Evolutionary conservation across 257 asterid genomes (phyloP), one percentile per base, ranked within the genome.

Genomic region (Handroanthus guayacan): DNA sequence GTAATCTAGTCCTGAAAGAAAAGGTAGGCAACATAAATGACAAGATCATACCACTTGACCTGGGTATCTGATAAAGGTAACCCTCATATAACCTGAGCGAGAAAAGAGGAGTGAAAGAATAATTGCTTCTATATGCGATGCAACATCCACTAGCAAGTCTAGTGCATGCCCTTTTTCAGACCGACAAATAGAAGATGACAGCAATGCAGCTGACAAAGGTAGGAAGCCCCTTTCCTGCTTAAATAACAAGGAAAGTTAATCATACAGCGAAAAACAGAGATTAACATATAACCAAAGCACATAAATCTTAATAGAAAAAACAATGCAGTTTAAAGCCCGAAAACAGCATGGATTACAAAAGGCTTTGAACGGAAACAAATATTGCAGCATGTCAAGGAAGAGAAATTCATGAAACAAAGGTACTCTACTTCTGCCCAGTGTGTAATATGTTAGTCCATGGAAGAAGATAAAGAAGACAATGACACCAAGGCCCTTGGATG

Each of bases 191-290:
- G 91, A 81, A 82, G 91, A 91, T 25, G 99, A 95, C 74, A 95
- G 87, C 85, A 95, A 83, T 36, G 98, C 97, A 75, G 94, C 97
- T 78, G 99, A 87, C 85, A 95, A 87, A 67, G 98, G 95, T 82
- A 95, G 95, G 89, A 95, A 95, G 57, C 97, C 99, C 80, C 94
- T 91, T 81, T 93, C 99, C 99, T 95, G 97, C 62, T 80, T 41
- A 80, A 73, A 8, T 72, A 78, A 77, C 43, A 82, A 79, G 67
- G 34, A 54, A 73, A 74, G 20, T 76, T 44, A 81, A 80, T 66
- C 63, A 79, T 44, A 62, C 77, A 39, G 67, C 58, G 14, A 52
- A 64, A 64, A 68, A 52, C 66, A 76, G n/a, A 71, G 20, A 55
- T 41, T 50, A 75, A 41, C 48, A 62, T 45, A 70, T 68, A 65